Conservation (phyloP, 83 land plant genomes). For the Diphasiastrum complanatum region DNA sequence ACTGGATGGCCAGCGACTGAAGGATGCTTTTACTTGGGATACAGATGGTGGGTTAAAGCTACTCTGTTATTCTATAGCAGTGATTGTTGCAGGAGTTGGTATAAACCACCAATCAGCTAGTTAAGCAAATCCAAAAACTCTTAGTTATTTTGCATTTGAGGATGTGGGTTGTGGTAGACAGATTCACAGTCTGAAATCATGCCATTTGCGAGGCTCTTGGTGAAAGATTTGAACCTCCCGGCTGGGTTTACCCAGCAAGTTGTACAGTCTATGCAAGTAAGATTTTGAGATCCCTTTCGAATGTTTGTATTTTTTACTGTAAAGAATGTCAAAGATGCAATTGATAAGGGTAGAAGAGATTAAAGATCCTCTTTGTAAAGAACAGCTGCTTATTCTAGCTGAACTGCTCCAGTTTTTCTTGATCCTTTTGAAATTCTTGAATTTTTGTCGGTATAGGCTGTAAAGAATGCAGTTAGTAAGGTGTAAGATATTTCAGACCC, state of each 20-base stretch:
- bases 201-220: constrained; percentile 68
- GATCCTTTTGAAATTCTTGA: no score
- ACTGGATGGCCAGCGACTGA: constrained; percentile 56
- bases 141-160: no score
- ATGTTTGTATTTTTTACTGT: constrained; percentile 2
- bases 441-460: no score
- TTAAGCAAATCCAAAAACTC: no score
- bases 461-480: constrained; percentile 1
- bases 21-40: constrained; percentile 87
- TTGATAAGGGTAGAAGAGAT: no score
- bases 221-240: constrained; percentile 73
- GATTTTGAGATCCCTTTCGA: constrained; percentile 1
- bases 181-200: constrained; percentile 71
- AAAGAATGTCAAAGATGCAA: no score
- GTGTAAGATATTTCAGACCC: neutral
- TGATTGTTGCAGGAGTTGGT: no score
- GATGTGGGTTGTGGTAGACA: constrained; percentile 20
- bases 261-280: constrained; percentile 70
- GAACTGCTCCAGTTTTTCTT: neutral
- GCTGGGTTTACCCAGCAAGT: constrained; percentile 54
- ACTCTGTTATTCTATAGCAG: no score
- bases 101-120: no score
- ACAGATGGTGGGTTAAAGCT: constrained; percentile 40
- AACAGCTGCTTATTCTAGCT: no score
- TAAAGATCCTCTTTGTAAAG: no score